These are phyloP conservation scores for Penicillium griseofulvum DNA, from an alignment of 2,329 filamentous ascomycete genomes.

Conservation along the genomic window DNA sequence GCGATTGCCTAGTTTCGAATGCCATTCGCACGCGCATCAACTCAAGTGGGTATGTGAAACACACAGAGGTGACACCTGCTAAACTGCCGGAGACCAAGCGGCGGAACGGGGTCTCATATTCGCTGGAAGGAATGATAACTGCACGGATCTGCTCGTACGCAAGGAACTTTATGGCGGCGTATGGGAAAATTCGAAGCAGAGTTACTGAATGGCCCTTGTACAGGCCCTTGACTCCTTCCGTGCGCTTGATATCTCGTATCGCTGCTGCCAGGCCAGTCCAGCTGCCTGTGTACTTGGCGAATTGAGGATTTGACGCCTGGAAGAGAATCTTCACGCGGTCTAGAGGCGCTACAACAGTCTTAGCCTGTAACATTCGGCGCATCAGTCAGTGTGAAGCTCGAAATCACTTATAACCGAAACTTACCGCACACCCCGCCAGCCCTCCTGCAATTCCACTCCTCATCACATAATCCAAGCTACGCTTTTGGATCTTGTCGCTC, in stretches of 20 bases:
- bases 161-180: constrained; percentile 96
- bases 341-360: constrained; percentile 91
- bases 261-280: constrained; percentile 82
- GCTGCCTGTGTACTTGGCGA: constrained; percentile 85
- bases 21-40: constrained; percentile 88
- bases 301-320: constrained; percentile 90
- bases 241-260: constrained; percentile 75
- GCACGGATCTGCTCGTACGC: constrained; percentile 95
- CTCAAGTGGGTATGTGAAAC: constrained; percentile 94
- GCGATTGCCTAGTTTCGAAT: constrained; percentile 81
- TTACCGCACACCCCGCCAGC: constrained; percentile 84
- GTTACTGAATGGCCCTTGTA: constrained; percentile 95
- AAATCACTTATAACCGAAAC: constrained; percentile 29
- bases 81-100: constrained; percentile 52
- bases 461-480: constrained; percentile 78
- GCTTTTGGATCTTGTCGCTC: constrained; percentile 54
- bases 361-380: constrained; percentile 61
- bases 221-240: constrained; percentile 72
- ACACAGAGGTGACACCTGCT: constrained; percentile 80
- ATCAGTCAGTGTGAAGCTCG: constrained; percentile 8
- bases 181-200: constrained; percentile 90
- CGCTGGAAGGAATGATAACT: constrained; percentile 65
- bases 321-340: constrained; percentile 99
- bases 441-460: constrained; percentile 84
- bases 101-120: constrained; percentile 76